phyloP scores from a whole-genome alignment of 2,329 filamentous ascomycete genomes.

The Colletotrichum tabaci region DNA sequence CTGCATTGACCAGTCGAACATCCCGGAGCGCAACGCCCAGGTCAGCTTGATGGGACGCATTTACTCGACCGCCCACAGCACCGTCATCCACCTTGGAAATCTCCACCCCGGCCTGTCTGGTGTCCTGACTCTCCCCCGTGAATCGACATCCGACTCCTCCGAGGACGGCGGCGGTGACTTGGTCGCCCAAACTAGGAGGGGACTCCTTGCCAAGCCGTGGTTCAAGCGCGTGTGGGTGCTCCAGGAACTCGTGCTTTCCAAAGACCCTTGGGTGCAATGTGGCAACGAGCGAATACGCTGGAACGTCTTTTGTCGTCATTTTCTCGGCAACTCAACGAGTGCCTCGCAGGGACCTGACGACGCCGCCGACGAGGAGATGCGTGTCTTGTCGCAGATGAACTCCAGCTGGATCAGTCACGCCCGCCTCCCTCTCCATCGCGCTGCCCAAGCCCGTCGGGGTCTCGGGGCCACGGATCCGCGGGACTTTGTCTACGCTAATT shows the following conservation, averaged over 20 bases:
- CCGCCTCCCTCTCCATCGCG: slow-evolving; percentile 5
- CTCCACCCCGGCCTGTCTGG: neutral
- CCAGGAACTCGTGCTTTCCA: slow-evolving; percentile 48
- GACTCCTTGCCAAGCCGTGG: slow-evolving; percentile 11
- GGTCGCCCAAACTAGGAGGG: slow-evolving; percentile 9
- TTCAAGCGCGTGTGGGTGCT: slow-evolving; percentile 44
- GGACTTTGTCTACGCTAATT: slow-evolving; percentile 21
- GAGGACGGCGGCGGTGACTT: neutral
- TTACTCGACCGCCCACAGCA: slow-evolving; percentile 44
- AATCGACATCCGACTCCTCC: neutral
- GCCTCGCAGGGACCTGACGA: neutral
- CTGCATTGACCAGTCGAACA: slow-evolving; percentile 50
- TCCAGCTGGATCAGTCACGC: neutral
- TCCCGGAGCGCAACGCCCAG: slow-evolving; percentile 47
- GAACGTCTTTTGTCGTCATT: slow-evolving; percentile 4
- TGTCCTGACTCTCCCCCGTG: neutral
- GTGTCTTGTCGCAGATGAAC: slow-evolving; percentile 23
- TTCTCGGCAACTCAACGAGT: neutral
- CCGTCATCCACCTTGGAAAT: slow-evolving; percentile 27
- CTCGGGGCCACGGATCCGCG: slow-evolving; percentile 21
- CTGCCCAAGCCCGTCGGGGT: slow-evolving; percentile 2
- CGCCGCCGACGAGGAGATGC: neutral
- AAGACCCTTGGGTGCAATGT: slow-evolving; percentile 46
- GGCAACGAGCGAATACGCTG: slow-evolving; percentile 31
- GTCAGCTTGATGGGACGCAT: slow-evolving; percentile 50